Conservation (phyloP, 768 basidiomycete genomes). For the Tricholoma bakamatsutake region DNA sequence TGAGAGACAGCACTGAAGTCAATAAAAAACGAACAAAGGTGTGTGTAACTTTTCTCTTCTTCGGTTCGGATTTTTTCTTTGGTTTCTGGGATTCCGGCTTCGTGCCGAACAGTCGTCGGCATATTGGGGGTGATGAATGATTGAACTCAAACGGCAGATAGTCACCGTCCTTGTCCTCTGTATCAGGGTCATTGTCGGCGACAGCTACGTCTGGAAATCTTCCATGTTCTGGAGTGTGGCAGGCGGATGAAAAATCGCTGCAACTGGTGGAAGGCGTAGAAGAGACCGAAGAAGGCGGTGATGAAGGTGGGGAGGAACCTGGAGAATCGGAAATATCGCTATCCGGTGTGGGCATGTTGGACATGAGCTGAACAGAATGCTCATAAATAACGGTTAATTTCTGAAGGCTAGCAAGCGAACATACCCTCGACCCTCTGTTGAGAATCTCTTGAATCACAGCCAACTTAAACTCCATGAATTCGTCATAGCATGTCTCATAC, state of each 20-base stretch:
- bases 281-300: background rate
- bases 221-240: background rate
- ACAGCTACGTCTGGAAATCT: background rate
- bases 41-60: conserved; percentile 7
- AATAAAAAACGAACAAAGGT: background rate
- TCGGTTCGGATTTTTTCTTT: background rate
- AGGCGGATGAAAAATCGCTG: background rate
- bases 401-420: background rate
- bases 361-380: background rate
- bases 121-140: background rate
- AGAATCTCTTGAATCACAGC: conserved; percentile 10
- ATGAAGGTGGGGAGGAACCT: too few species aligned
- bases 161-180: conserved; percentile 9
- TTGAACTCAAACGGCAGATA: conserved; percentile 4
- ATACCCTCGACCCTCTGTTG: conserved; percentile 1
- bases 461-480: conserved; percentile 14
- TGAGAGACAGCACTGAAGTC: background rate
- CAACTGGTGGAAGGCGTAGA: conserved; percentile 1
- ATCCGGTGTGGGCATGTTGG: background rate
- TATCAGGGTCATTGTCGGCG: conserved; percentile 3
- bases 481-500: conserved; percentile 11
- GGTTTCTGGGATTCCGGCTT: background rate
- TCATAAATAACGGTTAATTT: background rate
- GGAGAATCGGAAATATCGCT: background rate
- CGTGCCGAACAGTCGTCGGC: background rate